Conservation (phyloP, 2,329 filamentous ascomycete species). For the Nemania sp. region DNA sequence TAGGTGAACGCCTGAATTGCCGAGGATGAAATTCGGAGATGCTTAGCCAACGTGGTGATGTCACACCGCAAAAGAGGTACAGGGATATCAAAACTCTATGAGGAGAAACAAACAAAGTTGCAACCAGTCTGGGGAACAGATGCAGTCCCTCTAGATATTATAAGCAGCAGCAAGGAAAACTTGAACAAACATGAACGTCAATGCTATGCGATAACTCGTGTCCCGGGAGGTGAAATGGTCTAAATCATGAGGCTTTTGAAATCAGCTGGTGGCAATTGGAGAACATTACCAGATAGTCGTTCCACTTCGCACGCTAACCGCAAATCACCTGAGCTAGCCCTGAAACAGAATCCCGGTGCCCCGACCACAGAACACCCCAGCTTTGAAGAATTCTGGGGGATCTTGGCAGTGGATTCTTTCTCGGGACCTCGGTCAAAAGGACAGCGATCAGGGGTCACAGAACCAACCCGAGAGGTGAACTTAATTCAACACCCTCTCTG, state of each 20-base stretch:
- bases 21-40: constrained; percentile 13
- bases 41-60: constrained; percentile 26
- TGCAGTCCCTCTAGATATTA: neutral
- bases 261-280: constrained; percentile 34
- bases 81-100: constrained; percentile 4
- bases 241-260: constrained; percentile 27
- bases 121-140: neutral
- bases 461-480: neutral
- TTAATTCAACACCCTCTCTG: neutral
- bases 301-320: constrained; percentile 10
- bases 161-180: no score
- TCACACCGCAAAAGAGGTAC: constrained; percentile 20
- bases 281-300: constrained; percentile 20
- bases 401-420: constrained; percentile 7
- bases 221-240: neutral
- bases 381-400: constrained; percentile 22
- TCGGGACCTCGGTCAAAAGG: constrained; percentile 47
- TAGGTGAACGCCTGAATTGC: constrained; percentile 10
- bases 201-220: constrained; percentile 2
- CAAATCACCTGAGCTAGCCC: constrained; percentile 11
- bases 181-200: neutral
- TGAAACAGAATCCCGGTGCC: constrained; percentile 25
- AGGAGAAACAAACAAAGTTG: neutral
- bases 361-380: constrained; percentile 20
- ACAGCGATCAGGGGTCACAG: constrained; percentile 37